A percentile compares a stretch with the other conserved stretches of the same genome.
Evolutionary conservation across 805 yeast genomes (phyloP).

Genomic region (Metschnikowia lachancei): DNA sequence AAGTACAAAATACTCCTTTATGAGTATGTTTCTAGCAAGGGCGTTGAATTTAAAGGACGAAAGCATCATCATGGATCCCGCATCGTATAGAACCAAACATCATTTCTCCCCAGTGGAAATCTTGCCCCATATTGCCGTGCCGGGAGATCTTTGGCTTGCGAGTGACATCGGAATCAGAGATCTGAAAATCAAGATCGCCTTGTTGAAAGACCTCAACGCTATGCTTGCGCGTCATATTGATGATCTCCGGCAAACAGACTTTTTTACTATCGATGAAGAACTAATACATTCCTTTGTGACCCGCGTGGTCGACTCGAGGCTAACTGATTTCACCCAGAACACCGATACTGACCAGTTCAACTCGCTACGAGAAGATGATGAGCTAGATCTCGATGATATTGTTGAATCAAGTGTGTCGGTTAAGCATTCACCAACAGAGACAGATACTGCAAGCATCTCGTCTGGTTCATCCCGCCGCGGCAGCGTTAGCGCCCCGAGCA

Average conservation of each 20-base stretch:
- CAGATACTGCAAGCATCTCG: conserved; percentile 3
- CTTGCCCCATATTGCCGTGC: conserved; percentile 34
- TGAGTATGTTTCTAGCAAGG: conserved; percentile 26
- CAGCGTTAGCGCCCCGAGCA: conserved; percentile 1
- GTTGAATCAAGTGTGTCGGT: conserved; percentile 2
- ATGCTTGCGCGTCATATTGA: conserved; percentile 21
- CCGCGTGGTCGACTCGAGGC: conserved; percentile 32
- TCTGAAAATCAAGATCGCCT: conserved; percentile 30
- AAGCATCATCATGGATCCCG: conserved; percentile 14
- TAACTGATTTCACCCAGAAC: conserved; percentile 18
- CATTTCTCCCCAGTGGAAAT: conserved; percentile 22
- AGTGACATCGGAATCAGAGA: conserved; percentile 32
- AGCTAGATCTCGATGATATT: conserved; percentile 11
- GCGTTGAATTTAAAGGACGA: conserved; percentile 25
- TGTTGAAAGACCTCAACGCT: conserved; percentile 33
- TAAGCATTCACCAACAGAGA: background rate
- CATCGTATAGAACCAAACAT: background rate
- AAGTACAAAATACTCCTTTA: conserved; percentile 26
- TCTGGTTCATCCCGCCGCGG: conserved; percentile 8
- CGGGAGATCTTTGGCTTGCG: conserved; percentile 38
- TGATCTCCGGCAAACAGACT: conserved; percentile 17
- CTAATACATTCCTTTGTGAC: conserved; percentile 31
- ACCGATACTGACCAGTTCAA: conserved; percentile 5
- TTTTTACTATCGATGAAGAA: conserved; percentile 25
- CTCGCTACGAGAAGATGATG: conserved; percentile 13